phyloP scores from a whole-genome alignment of 2,329 filamentous ascomycete genomes.

The Neopestalotiopsis sp. region DNA sequence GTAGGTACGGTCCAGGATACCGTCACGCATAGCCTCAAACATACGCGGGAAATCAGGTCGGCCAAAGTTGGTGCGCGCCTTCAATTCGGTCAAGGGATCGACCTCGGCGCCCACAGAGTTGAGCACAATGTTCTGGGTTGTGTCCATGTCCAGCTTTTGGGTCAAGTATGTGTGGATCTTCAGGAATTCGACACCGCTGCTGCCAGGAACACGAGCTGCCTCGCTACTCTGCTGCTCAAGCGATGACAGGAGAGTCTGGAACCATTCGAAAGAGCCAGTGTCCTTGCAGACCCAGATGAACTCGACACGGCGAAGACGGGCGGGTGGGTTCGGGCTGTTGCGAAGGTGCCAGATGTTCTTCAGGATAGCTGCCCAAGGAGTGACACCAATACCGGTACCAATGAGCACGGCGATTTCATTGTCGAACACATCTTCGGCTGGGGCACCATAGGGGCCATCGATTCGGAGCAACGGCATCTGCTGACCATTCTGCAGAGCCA shows the following conservation, averaged over 20 bases:
- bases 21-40: conserved; percentile 84
- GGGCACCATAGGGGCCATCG: conserved; percentile 94
- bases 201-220: conserved; percentile 69
- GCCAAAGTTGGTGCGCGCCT: conserved; percentile 90
- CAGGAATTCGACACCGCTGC: conserved; percentile 80
- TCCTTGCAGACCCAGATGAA: conserved; percentile 99
- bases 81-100: conserved; percentile 92
- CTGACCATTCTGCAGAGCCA: conserved; percentile 90
- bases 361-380: conserved; percentile 83
- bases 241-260: conserved; percentile 89
- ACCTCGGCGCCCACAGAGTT: conserved; percentile 89
- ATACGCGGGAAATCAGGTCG: conserved; percentile 86
- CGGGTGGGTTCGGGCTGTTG: conserved; percentile 85
- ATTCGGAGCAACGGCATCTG: conserved; percentile 89
- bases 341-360: conserved; percentile 99
- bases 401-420: conserved; percentile 88
- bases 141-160: conserved; percentile 89
- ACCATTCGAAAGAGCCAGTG: conserved; percentile 97
- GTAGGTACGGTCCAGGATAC: conserved; percentile 84
- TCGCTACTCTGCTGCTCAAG: conserved; percentile 84
- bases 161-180: conserved; percentile 98
- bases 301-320: conserved; percentile 89
- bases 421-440: conserved; percentile 95
- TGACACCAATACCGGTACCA: conserved; percentile 86
- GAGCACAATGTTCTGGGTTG: conserved; percentile 93